Evolutionary conservation across 1,284 basidiomycete species (phyloP), one percentile per base, ranked within the genome.

Genomic region (Marasmius oreades): DNA sequence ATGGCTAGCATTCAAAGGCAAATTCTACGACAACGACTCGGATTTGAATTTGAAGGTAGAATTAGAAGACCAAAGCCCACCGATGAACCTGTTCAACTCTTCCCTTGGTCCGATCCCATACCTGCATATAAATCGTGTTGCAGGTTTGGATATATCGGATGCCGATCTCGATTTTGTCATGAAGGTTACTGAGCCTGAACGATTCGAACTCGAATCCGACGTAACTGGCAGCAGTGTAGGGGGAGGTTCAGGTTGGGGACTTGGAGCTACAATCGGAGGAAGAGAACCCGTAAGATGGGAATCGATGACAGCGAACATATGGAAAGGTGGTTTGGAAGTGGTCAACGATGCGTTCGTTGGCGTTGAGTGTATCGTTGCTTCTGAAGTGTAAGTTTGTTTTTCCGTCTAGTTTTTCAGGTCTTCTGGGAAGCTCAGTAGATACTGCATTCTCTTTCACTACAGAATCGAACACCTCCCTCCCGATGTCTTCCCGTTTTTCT

Each of bases 381-480:
- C 86, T 5, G 95, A 98, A 77, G 89, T 97, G 86, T 92, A 74
- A 66, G 86, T 28, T 51, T 43, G 52, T 55, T 45, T 33, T 53
- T 37, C 34, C 50, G 23, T 47, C 26, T 34, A 28, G 24, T 28
- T 33, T 51, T n/a, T 39, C 28, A 26, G 23, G 6, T 58, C 52
- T 33, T 16, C 33, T n/a, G n/a, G n/a, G n/a, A n/a, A n/a, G n/a
- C n/a, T n/a, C n/a, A n/a, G n/a, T n/a, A n/a, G n/a, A n/a, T n/a
- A n/a, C n/a, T n/a, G n/a, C n/a, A n/a, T n/a, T n/a, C n/a, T 31
- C 48, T 51, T 33, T 26, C 22, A n/a, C 28, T 22, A 52, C n/a
- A 93, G 92, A 6, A 90, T 98, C 65, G 95, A 98, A 70, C 95
- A 98, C 66, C 76, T 98, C 55, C 78, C 85, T 11, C 81, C 85